phyloP scores from a whole-genome alignment of 2,329 filamentous ascomycete genomes.

The Thermomyces lanuginosus region DNA sequence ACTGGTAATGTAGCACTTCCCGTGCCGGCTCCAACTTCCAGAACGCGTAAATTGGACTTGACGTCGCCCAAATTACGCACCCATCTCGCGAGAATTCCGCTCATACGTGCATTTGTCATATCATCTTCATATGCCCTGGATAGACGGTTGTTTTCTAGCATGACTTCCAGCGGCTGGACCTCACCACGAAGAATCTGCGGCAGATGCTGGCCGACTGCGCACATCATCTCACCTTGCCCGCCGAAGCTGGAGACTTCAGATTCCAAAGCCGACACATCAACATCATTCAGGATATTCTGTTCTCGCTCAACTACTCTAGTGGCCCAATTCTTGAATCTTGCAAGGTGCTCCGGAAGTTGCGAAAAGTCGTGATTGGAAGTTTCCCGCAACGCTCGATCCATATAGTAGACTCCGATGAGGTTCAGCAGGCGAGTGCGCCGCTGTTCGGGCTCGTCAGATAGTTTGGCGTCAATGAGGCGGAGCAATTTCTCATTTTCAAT shows the following conservation, averaged over 20 bases:
- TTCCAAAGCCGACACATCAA: neutral
- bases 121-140: conserved; percentile 17
- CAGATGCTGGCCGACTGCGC: conserved; percentile 14
- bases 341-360: neutral
- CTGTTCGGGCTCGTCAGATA: neutral
- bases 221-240: neutral
- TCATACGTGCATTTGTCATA: conserved; percentile 1
- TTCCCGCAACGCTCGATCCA: neutral
- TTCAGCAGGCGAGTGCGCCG: neutral
- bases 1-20: conserved; percentile 1
- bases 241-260: neutral
- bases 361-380: neutral
- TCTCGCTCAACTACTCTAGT: too few species aligned
- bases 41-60: conserved; percentile 2
- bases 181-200: conserved; percentile 18
- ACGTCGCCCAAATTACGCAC: conserved; percentile 1
- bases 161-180: conserved; percentile 21
- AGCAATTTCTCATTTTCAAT: conserved; percentile 1
- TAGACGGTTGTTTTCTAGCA: conserved; percentile 20
- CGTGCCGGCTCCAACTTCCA: conserved; percentile 7
- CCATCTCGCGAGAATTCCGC: conserved; percentile 9
- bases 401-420: neutral
- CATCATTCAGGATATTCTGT: too few species aligned
- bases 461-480: neutral
- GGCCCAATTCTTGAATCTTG: too few species aligned